Evolutionary conservation across 768 basidiomycete genomes (phyloP), one percentile per base, ranked within the genome.

Genomic region (Calocybe cyanea): DNA sequence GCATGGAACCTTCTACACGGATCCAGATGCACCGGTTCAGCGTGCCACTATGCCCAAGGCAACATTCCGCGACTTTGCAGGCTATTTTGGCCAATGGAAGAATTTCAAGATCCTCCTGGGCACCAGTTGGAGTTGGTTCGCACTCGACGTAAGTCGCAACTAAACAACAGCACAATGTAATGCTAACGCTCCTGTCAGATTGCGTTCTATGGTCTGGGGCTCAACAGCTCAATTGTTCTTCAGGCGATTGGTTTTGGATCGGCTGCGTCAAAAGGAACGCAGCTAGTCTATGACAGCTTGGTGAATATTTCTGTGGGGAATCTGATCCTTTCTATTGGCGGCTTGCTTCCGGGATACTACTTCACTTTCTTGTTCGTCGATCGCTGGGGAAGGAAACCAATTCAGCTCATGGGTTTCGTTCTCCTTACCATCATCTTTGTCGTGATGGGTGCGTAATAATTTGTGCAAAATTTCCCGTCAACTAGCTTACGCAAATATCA

Each of bases 141-240:
- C 90, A 7, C 77, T 92, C 19, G 90, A 89, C 54, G 83, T 83
- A 24, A 44, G 84, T 71, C 11, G n/a, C 20, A 8, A 23, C 33
- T 6, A 15, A 33, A 1, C 15, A 38, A 41, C 18, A 32, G 41
- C 38, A 28, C 2, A n/a, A n/a, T n/a, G 7, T n/a, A 17, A 43
- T 2, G 14, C 36, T 21, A 9, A 34, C 11, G 8, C 56, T 35
- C 5, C 38, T 14, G 41, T 52, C 20, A 87, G 80, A 81, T 93
- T 45, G 89, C 90, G 7, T 93, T 89, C 69, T 92, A 93, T 62
- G 91, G 90, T 41, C 76, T 95, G 30, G 85, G 89, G 45, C 76
- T 95, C 45, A 94, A 94, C 67, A 87, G 83, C 2, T 73, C 79
- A 28, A 80, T 82, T 60, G 85, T 94, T 51, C 72, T 94, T 39